A percentile compares a stretch with the other conserved stretches of the same genome.
phyloP scores from a whole-genome alignment of 768 basidiomycete genomes.

The Gelatoporia subvermispora region DNA sequence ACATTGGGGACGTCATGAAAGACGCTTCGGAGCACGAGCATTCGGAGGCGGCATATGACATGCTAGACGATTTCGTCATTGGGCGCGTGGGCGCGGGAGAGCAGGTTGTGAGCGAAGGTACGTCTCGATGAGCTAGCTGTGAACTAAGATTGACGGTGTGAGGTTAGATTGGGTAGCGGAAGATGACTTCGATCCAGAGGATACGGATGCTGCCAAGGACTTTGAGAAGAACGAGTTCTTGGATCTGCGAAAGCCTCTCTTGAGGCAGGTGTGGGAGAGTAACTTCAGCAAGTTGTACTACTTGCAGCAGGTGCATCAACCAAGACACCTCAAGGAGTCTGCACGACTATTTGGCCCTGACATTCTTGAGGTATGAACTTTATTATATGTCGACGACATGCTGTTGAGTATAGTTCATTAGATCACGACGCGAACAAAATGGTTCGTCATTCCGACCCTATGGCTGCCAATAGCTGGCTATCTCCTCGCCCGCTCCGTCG shows the following conservation, averaged over 20 bases:
- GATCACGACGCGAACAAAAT: constrained; percentile 80
- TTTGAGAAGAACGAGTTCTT: constrained; percentile 88
- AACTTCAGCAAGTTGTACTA: constrained; percentile 96
- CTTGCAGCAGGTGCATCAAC: constrained; percentile 94
- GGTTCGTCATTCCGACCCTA: constrained; percentile 89
- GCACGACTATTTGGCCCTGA: constrained; percentile 84
- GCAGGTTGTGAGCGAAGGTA: constrained; percentile 74
- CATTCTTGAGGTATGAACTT: constrained; percentile 64
- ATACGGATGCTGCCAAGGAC: constrained; percentile 78
- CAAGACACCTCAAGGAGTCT: constrained; percentile 77
- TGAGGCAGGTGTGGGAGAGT: constrained; percentile 82
- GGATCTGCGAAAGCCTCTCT: constrained; percentile 79
- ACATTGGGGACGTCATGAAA: constrained; percentile 77
- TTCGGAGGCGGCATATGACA: constrained; percentile 85
- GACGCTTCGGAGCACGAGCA: constrained; percentile 81
- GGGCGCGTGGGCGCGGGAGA: constrained; percentile 78
- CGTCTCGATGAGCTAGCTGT: constrained; percentile 21
- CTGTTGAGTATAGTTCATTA: constrained; percentile 21
- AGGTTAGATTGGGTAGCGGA: constrained; percentile 78
- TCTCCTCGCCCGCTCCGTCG: constrained; percentile 74
- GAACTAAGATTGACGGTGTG: constrained; percentile 7
- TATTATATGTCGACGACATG: constrained; percentile 1
- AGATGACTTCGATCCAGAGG: constrained; percentile 88
- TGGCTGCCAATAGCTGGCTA: constrained; percentile 87
- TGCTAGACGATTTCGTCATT: constrained; percentile 84